phyloP scores from a whole-genome alignment of 495 filamentous ascomycete species.

The Daldinia bambusicola region DNA sequence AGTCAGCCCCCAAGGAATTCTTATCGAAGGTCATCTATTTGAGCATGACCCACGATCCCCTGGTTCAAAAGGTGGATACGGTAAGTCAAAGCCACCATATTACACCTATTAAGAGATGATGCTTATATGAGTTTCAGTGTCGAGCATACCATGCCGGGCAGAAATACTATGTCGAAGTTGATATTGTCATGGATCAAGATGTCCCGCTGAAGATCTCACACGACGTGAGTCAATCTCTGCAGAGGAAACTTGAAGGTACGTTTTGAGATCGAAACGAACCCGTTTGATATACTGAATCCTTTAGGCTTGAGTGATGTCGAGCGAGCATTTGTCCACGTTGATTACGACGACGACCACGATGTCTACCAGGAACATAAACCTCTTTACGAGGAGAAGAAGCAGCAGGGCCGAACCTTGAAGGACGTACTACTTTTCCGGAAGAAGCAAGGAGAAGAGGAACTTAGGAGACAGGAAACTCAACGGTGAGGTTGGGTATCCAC shows the following conservation, averaged over 20 bases:
- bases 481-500: constrained; percentile 3
- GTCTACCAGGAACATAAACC: constrained; percentile 65
- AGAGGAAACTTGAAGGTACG: constrained; percentile 63
- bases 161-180: constrained; percentile 67
- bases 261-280: background rate
- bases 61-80: constrained; percentile 65
- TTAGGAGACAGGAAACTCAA: constrained; percentile 10
- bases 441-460: constrained; percentile 43
- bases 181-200: constrained; percentile 66
- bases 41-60: constrained; percentile 63
- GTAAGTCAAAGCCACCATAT: constrained; percentile 36
- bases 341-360: constrained; percentile 62
- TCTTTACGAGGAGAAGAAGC: constrained; percentile 56
- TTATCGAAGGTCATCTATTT: constrained; percentile 68
- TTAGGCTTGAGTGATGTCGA: constrained; percentile 60
- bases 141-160: constrained; percentile 67
- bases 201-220: constrained; percentile 62
- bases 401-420: constrained; percentile 46
- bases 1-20: constrained; percentile 63
- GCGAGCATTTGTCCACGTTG: constrained; percentile 67
- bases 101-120: constrained; percentile 4
- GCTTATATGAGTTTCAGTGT: constrained; percentile 44
- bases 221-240: constrained; percentile 63
- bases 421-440: constrained; percentile 55
- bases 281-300: constrained; percentile 8